phyloP scores from a whole-genome alignment of 2,329 filamentous ascomycete species.

The Aspergillus japonicus region DNA sequence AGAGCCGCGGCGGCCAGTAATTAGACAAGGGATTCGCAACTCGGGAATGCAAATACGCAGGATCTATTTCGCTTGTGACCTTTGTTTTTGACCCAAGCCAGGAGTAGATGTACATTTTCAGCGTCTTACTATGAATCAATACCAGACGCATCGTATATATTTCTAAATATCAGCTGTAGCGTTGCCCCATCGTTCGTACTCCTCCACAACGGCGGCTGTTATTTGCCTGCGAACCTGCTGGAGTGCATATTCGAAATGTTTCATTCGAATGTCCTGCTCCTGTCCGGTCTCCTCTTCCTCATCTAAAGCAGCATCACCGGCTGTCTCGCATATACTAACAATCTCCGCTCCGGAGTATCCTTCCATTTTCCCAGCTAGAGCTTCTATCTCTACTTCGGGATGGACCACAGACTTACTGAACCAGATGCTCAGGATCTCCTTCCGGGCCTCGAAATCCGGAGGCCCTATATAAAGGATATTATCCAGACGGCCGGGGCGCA shows the following conservation, averaged over 20 bases:
- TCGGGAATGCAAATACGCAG: too few species aligned
- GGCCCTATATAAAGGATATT: conserved; percentile 81
- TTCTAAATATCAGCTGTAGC: conserved; percentile 14
- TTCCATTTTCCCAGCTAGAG: conserved; percentile 64
- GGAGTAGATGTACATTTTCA: too few species aligned
- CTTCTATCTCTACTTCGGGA: conserved; percentile 63
- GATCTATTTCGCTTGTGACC: too few species aligned
- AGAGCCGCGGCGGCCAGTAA: too few species aligned
- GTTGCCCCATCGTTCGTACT: conserved; percentile 57
- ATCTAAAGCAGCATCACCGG: conserved; percentile 53
- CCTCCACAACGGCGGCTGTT: conserved; percentile 57
- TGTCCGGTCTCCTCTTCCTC: conserved; percentile 48
- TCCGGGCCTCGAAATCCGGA: conserved; percentile 69
- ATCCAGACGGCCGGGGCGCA: conserved; percentile 83
- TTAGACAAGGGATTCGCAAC: too few species aligned
- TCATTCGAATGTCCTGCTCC: conserved; percentile 37
- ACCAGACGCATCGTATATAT: too few species aligned
- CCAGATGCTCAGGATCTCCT: conserved; percentile 72
- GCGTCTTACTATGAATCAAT: too few species aligned
- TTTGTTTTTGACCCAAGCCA: too few species aligned
- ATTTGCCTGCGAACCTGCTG: conserved; percentile 56
- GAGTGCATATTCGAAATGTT: conserved; percentile 48
- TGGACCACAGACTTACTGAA: conserved; percentile 60
- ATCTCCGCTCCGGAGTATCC: conserved; percentile 88
- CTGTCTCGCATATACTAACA: conserved; percentile 57